Evolutionary conservation across 129 eudicot species (phyloP).

Genomic region (Escallonia herrerae): DNA sequence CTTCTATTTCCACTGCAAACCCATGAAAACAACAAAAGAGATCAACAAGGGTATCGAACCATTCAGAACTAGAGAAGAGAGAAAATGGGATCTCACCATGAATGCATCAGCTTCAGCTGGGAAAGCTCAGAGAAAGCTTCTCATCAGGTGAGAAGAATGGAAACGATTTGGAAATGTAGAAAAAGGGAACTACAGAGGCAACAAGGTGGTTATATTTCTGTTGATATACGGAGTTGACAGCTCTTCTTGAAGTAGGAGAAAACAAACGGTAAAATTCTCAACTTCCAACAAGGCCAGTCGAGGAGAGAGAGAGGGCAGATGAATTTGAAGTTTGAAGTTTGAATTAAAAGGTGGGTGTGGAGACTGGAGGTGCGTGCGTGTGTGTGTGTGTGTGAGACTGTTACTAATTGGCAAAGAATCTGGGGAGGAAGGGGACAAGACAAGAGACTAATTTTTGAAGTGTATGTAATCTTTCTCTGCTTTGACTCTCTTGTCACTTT

Average conservation of each 20-base stretch:
- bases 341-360: background rate
- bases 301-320: constrained; percentile 1
- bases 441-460: background rate
- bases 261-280: background rate
- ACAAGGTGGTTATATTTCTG: too few species aligned
- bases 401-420: background rate
- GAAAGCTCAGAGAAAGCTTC: too few species aligned
- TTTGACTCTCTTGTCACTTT: too few species aligned
- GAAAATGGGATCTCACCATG: background rate
- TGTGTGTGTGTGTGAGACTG: background rate
- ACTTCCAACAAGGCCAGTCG: background rate
- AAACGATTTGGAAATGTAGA: too few species aligned
- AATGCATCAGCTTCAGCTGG: background rate
- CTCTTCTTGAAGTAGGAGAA: background rate
- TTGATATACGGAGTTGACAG: background rate
- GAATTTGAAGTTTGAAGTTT: background rate
- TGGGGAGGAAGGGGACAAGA: background rate
- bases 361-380: background rate
- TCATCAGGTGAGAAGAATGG: too few species aligned
- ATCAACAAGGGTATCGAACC: too few species aligned
- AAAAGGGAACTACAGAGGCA: too few species aligned
- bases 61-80: background rate
- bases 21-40: too few species aligned
- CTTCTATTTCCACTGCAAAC: too few species aligned
- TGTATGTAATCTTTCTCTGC: too few species aligned